Evolutionary conservation across 1,139 yeast genomes (phyloP).

Genomic region (Tardiomyces depauwii): DNA sequence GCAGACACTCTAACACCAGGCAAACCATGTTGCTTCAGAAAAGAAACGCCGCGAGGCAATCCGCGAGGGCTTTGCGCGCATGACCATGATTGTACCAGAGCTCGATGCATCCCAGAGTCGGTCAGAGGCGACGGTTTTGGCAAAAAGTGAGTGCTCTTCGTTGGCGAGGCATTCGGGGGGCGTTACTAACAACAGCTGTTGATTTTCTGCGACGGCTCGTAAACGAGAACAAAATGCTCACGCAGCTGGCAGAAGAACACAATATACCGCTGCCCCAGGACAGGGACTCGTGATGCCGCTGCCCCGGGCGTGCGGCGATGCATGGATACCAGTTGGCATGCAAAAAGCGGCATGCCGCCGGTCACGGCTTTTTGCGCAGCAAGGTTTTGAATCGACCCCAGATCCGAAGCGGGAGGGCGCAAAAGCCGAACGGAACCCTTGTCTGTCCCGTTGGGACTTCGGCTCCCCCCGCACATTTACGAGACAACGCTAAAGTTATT

Average conservation of each 20-base stretch:
- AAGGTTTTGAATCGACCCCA: too few species aligned
- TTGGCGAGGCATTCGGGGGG: too few species aligned
- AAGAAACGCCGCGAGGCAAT: constrained; percentile 39
- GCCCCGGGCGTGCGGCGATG: too few species aligned
- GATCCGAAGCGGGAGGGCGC: too few species aligned
- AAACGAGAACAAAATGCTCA: constrained; percentile 21
- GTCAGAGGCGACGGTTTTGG: constrained; percentile 31
- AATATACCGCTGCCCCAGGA: not conserved
- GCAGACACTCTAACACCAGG: constrained; percentile 13
- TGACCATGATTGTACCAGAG: constrained; percentile 33
- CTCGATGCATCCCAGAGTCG: constrained; percentile 28
- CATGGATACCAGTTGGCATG: too few species aligned
- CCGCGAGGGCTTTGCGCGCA: constrained; percentile 32
- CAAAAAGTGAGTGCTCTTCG: constrained; percentile 18
- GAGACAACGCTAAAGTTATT: too few species aligned
- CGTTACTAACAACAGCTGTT: constrained; percentile 15
- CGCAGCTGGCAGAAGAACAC: constrained; percentile 14
- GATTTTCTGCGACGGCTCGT: constrained; percentile 21
- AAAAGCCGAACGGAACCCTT: too few species aligned
- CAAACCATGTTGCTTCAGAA: constrained; percentile 39
- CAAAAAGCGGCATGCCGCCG: too few species aligned
- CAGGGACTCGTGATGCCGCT: not conserved
- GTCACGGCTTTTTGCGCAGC: too few species aligned
- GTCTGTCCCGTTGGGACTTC: too few species aligned
- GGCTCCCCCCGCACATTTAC: too few species aligned